A percentile compares a stretch with the other conserved stretches of the same genome.
Conservation (phyloP, 768 basidiomycete species). For the Leucocoprinus sp. region DNA sequence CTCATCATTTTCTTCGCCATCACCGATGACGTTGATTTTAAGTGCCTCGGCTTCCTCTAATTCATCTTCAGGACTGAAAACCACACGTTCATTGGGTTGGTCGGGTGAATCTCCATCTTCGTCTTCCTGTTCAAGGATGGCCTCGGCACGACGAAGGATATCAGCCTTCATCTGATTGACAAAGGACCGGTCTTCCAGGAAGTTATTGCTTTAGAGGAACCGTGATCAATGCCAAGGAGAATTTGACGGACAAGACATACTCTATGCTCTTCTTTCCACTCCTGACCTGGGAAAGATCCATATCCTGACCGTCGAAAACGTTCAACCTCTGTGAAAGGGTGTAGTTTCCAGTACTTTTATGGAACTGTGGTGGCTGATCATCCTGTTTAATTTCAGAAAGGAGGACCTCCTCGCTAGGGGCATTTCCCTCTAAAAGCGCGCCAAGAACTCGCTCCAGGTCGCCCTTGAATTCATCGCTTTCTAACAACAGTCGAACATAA, state of each 20-base stretch:
- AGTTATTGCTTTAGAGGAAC: conserved; percentile 23
- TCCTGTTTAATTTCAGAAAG: conserved; percentile 8
- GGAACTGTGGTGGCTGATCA: not conserved
- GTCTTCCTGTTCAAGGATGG: conserved; percentile 55
- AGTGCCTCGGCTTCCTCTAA: conserved; percentile 17
- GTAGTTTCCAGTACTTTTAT: conserved; percentile 7
- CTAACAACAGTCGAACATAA: conserved; percentile 55
- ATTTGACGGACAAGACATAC: conserved; percentile 26
- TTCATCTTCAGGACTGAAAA: conserved; percentile 11
- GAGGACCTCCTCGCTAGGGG: conserved; percentile 32
- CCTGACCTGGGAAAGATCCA: conserved; percentile 54
- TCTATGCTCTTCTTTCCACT: conserved; percentile 52
- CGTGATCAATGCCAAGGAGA: not conserved
- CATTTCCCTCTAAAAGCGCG: conserved; percentile 69
- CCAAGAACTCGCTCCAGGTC: conserved; percentile 57
- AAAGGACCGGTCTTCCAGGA: conserved; percentile 48
- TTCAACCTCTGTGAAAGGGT: conserved; percentile 49
- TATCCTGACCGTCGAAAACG: conserved; percentile 62
- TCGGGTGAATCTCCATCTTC: conserved; percentile 18
- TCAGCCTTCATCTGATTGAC: conserved; percentile 77
- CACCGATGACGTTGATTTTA: conserved; percentile 43
- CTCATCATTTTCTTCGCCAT: conserved; percentile 48
- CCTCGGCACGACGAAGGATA: conserved; percentile 71
- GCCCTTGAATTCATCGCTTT: conserved; percentile 39
- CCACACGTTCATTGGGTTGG: not conserved